phyloP scores from a whole-genome alignment of 2,329 filamentous ascomycete species.

The Colletotrichum costaricense region DNA sequence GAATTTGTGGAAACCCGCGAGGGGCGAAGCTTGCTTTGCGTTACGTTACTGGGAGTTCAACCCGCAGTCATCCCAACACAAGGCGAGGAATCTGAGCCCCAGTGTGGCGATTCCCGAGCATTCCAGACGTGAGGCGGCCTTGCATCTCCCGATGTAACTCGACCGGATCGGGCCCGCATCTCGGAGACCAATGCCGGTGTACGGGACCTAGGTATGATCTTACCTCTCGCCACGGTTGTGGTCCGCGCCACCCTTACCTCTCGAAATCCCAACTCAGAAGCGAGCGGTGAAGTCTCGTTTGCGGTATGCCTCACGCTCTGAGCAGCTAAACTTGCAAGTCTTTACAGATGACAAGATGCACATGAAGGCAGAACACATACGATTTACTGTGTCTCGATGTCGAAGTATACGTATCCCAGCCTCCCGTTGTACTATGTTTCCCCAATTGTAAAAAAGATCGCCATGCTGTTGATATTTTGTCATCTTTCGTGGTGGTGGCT shows the following conservation, averaged over 20 bases:
- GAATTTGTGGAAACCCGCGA: not conserved
- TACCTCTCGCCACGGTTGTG: not conserved
- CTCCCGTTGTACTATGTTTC: too few relatives aligned
- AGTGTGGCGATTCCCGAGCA: not conserved
- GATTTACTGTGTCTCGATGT: too few relatives aligned
- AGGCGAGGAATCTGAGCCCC: not conserved
- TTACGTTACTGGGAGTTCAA: not conserved
- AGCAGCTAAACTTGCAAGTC: not conserved
- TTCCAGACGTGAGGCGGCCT: not conserved
- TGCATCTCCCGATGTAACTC: not conserved
- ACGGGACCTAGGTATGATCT: not conserved
- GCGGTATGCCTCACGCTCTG: not conserved
- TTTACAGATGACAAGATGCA: not conserved
- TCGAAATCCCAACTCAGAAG: not conserved
- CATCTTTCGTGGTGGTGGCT: not conserved
- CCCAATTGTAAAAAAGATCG: too few relatives aligned
- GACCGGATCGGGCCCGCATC: not conserved
- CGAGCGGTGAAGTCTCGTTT: not conserved
- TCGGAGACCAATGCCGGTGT: not conserved
- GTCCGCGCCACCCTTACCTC: not conserved
- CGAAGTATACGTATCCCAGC: too few relatives aligned
- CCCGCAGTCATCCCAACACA: not conserved
- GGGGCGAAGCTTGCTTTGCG: too few relatives aligned
- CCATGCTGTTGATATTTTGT: too few relatives aligned
- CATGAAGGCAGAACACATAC: not conserved